These are phyloP conservation scores for Exophiala sp. DNA, from an alignment of 2,329 filamentous ascomycete genomes.

Conservation along the genomic window DNA sequence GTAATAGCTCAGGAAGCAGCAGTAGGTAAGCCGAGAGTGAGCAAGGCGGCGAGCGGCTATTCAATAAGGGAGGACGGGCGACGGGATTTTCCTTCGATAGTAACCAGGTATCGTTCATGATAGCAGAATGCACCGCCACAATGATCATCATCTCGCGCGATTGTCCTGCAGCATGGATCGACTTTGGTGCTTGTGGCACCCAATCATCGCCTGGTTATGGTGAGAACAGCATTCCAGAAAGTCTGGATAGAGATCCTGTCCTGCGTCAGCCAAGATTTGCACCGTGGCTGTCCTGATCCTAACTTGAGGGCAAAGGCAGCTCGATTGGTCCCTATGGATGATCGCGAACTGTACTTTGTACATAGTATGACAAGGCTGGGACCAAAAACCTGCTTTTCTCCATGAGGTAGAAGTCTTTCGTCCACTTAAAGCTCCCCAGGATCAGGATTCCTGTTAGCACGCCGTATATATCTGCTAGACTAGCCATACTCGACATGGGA, in stretches of 20 bases:
- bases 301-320: too few relatives aligned
- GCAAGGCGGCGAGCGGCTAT: too few relatives aligned
- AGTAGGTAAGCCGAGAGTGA: too few relatives aligned
- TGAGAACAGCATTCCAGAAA: conserved; percentile 6
- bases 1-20: too few relatives aligned
- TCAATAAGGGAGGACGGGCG: too few relatives aligned
- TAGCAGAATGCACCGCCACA: conserved; percentile 11
- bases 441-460: background rate
- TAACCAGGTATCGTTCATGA: background rate
- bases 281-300: conserved; percentile 9
- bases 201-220: conserved; percentile 5
- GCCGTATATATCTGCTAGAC: too few relatives aligned
- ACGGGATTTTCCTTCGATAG: too few relatives aligned
- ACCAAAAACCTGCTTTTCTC: conserved; percentile 16
- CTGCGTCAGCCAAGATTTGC: conserved; percentile 20
- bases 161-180: background rate
- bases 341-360: conserved; percentile 1
- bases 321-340: conserved; percentile 4
- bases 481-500: background rate
- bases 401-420: background rate
- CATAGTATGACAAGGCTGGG: background rate
- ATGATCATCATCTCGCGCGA: background rate
- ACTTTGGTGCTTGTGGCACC: conserved; percentile 11
- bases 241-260: conserved; percentile 12
- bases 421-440: background rate